A percentile compares a stretch with the other conserved stretches of the same genome.
Evolutionary conservation across 768 basidiomycete species (phyloP).

Genomic region (Phylloporus sp.): DNA sequence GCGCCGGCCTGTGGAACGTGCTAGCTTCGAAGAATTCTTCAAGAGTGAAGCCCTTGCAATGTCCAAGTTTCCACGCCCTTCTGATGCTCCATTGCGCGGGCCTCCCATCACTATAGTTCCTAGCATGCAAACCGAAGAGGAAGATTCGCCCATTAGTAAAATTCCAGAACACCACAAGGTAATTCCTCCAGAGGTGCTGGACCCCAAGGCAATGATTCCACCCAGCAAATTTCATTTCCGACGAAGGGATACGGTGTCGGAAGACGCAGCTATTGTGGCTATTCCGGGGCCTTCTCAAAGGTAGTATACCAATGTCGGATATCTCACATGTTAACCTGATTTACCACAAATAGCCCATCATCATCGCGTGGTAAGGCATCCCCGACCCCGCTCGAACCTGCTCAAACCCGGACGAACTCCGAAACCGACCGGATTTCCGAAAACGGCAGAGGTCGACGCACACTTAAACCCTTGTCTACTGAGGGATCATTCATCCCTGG

Average conservation of each 20-base stretch:
- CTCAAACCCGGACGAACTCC: conserved; percentile 13
- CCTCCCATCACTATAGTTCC: conserved; percentile 6
- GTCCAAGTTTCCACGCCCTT: conserved; percentile 68
- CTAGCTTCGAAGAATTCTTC: conserved; percentile 92
- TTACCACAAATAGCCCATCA: conserved; percentile 7
- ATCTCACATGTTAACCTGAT: background rate
- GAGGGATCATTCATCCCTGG: conserved; percentile 73
- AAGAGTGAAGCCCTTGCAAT: conserved; percentile 71
- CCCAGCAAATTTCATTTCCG: conserved; percentile 77
- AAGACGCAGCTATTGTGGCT: conserved; percentile 4
- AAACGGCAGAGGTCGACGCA: conserved; percentile 13
- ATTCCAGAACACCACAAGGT: conserved; percentile 72
- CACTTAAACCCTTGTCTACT: conserved; percentile 38
- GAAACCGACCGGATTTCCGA: conserved; percentile 5
- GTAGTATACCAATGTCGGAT: conserved; percentile 12
- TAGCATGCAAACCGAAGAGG: conserved; percentile 27
- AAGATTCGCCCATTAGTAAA: conserved; percentile 31
- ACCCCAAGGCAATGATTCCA: conserved; percentile 77
- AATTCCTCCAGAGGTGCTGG: conserved; percentile 77
- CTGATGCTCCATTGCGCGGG: conserved; percentile 12
- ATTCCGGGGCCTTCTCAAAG: conserved; percentile 14
- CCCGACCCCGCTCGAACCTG: conserved; percentile 7
- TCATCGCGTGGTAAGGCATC: conserved; percentile 18
- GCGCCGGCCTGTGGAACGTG: conserved; percentile 78
- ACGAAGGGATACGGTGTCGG: conserved; percentile 30